Base-by-base conservation (phyloP, 2,329 filamentous ascomycete species). In the Seiridium unicorne region DNA sequence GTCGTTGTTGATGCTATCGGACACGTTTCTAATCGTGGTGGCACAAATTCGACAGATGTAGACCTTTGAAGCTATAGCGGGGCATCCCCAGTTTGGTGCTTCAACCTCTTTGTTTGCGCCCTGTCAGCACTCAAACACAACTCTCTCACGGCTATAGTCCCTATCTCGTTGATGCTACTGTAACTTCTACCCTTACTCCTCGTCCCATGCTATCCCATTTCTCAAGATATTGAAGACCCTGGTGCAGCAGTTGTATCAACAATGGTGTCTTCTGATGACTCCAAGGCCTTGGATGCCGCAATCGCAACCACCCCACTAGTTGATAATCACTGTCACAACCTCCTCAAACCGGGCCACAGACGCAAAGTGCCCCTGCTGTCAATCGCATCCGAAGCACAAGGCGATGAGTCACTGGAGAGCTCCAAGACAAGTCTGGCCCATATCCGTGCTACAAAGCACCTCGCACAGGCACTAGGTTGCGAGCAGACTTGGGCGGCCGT, bases 341-440 rank as follows among this genome's bases (percentile, higher is more conserved):
- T 92, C 1, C 81, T 92, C 8, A 82, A 82, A 44, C 76, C 77
- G 5, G 74, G 78, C 26, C 73, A 79, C 9, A 72, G 83, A 35
- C 72, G 74, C 60, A 78, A 79, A 31, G 76, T 84, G 58, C 73
- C 80, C 0, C 74, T 87, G 4, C 70, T 85, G 53, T 82, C 86
- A 49, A 88, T 93, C 63, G 86, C 87, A 1, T 89, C 89, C 5
- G 91, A 95, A 76, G 92, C 91, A 1, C 78, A 84, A 60, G 90
- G 88, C 6, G 35, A 40, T 8, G 78, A 84, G 60, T 90, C 91
- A 10, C 77, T 94, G 35, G 72, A 83, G 47, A 84, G 89, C 60
- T 83, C 85, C 0, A 77, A 75, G 51, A 84, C 83, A 11, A 85
- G 87, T 3, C 78, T 96, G 7, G 80, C 90, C 7, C 88, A 93